phyloP scores from a whole-genome alignment of 805 yeast genomes.

The Schwanniomyces vanrijiae region DNA sequence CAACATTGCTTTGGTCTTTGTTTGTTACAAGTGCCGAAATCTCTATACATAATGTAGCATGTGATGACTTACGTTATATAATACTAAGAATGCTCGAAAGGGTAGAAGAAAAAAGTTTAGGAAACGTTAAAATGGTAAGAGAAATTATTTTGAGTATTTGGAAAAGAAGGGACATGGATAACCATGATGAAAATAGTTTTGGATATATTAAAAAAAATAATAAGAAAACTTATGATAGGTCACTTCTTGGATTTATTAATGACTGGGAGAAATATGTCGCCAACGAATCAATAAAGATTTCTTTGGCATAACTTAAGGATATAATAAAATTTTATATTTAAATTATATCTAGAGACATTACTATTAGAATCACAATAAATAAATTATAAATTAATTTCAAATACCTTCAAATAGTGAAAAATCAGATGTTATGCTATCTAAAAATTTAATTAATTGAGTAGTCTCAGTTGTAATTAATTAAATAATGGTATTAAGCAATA shows the following conservation, averaged over 20 bases:
- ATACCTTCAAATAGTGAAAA: conserved; percentile 12
- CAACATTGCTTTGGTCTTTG: conserved; percentile 30
- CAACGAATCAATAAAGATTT: conserved; percentile 21
- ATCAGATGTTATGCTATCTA: conserved; percentile 21
- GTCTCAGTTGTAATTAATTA: conserved; percentile 32
- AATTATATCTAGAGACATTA: too few species aligned
- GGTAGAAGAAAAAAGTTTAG: conserved; percentile 23
- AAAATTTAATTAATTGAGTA: conserved; percentile 28
- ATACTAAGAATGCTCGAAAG: conserved; percentile 23
- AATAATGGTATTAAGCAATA: conserved; percentile 36
- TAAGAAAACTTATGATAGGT: not conserved
- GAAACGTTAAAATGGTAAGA: conserved; percentile 25
- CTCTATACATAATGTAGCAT: conserved; percentile 16
- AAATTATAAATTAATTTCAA: not conserved
- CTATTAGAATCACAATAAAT: too few species aligned
- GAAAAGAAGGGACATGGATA: conserved; percentile 27
- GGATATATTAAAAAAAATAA: conserved; percentile 9
- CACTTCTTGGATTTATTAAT: conserved; percentile 17
- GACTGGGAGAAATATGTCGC: conserved; percentile 34
- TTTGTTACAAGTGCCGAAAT: conserved; percentile 28
- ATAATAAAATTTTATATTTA: not conserved
- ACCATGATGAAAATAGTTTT: conserved; percentile 17
- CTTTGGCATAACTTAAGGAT: conserved; percentile 16
- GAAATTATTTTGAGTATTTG: conserved; percentile 22
- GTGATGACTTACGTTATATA: conserved; percentile 26